Conservation (phyloP, 306 rosid species). For the Prunus armeniaca region DNA sequence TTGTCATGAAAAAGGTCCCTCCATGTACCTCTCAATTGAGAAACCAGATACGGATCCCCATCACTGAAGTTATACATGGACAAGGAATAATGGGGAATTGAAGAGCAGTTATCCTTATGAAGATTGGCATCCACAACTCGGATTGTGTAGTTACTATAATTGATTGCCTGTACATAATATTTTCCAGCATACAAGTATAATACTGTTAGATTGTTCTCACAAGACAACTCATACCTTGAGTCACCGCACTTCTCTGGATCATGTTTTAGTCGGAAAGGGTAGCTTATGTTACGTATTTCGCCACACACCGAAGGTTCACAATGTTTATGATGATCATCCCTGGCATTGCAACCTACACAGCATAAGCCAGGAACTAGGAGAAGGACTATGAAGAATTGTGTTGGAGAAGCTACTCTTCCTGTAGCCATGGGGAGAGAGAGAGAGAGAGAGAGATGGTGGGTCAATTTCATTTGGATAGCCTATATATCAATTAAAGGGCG, state of each 20-base stretch:
- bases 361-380: neutral
- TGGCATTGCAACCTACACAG: neutral
- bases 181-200: neutral
- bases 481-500: no score
- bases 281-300: neutral
- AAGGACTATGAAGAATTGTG: neutral
- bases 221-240: neutral
- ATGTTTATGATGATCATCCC: neutral
- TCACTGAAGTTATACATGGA: neutral
- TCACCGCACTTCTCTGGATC: neutral
- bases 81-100: slow-evolving; percentile 8
- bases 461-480: no score
- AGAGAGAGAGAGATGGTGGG: neutral
- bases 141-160: slow-evolving; percentile 21
- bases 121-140: slow-evolving; percentile 22
- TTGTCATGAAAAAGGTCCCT: fast-evolving
- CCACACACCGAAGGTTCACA: neutral
- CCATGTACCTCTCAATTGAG: fast-evolving
- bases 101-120: neutral
- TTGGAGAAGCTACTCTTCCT: neutral
- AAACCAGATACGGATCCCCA: neutral
- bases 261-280: neutral
- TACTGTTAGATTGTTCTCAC: neutral
- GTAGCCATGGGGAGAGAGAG: neutral
- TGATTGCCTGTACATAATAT: neutral